phyloP scores from a whole-genome alignment of 2,329 filamentous ascomycete genomes.

The Exophiala spinifera region DNA sequence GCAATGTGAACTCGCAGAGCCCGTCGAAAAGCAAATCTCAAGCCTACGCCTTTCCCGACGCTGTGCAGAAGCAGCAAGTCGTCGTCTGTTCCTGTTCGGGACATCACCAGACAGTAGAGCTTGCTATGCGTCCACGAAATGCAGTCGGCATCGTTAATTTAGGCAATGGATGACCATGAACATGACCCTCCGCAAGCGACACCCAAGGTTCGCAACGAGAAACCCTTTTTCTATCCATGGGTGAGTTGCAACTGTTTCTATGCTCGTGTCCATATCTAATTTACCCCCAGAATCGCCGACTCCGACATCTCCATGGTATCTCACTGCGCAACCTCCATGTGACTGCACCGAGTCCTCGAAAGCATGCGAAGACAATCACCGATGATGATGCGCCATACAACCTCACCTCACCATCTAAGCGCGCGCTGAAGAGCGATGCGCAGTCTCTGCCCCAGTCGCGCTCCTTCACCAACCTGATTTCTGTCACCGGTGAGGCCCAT shows the following conservation, averaged over 20 bases:
- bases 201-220: constrained; percentile 28
- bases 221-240: constrained; percentile 52
- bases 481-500: constrained; percentile 14
- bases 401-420: constrained; percentile 65
- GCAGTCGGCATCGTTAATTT: constrained; percentile 6
- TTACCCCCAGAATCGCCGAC: constrained; percentile 67
- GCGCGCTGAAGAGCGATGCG: constrained; percentile 52
- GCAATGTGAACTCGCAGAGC: background rate
- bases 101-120: background rate
- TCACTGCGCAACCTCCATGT: constrained; percentile 83
- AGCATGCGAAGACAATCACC: constrained; percentile 64
- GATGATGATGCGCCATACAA: constrained; percentile 69
- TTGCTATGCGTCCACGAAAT: constrained; percentile 10
- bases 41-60: background rate
- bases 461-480: constrained; percentile 44
- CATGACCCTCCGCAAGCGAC: constrained; percentile 8
- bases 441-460: constrained; percentile 55
- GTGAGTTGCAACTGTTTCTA: constrained; percentile 33
- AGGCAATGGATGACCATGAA: constrained; percentile 20
- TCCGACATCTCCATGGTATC: constrained; percentile 83
- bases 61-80: background rate
- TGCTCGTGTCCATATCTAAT: background rate
- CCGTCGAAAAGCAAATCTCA: too few species aligned
- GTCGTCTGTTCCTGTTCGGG: background rate
- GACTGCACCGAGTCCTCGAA: constrained; percentile 50